These are phyloP conservation scores for Podila epicladia DNA, from an alignment of 192 early-diverging fungal genomes.

Conservation along the genomic window DNA sequence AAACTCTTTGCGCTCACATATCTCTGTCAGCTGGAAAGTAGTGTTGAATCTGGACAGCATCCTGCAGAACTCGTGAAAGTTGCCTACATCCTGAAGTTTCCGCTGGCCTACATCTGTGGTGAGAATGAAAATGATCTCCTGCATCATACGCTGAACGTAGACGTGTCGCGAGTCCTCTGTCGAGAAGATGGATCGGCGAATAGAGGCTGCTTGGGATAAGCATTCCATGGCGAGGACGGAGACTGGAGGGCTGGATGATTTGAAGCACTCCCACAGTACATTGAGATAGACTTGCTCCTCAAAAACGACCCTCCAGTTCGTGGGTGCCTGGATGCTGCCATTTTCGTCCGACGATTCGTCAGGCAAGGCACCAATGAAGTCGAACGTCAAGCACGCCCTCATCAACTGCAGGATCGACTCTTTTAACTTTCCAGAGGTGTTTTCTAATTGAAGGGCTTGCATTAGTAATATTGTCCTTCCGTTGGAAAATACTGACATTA, in stretches of 20 bases:
- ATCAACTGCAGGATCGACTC: constrained; percentile 20
- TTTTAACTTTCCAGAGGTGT: constrained; percentile 18
- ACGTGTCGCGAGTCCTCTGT: constrained; percentile 71
- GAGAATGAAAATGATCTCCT: constrained; percentile 75
- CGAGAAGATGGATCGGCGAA: constrained; percentile 84
- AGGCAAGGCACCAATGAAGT: constrained; percentile 37
- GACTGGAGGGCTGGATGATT: constrained; percentile 5
- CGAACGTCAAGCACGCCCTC: constrained; percentile 33
- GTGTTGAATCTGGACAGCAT: constrained; percentile 84
- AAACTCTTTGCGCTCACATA: constrained; percentile 73
- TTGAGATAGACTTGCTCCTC: constrained; percentile 36
- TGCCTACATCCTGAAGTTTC: constrained; percentile 73
- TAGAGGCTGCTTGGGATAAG: constrained; percentile 79
- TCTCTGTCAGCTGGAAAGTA: constrained; percentile 82
- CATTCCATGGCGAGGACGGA: constrained; percentile 70
- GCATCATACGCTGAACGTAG: constrained; percentile 76
- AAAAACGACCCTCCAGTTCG: constrained; percentile 29
- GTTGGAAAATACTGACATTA: too few species aligned
- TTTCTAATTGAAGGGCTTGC: constrained; percentile 3
- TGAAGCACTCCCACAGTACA: constrained; percentile 40
- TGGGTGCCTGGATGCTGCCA: constrained; percentile 34
- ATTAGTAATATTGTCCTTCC: not conserved
- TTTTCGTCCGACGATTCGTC: constrained; percentile 41
- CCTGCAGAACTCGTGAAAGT: constrained; percentile 88
- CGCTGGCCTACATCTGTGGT: constrained; percentile 58